Conservation (phyloP, 2,329 filamentous ascomycete species). For the Fusarium sp. region DNA sequence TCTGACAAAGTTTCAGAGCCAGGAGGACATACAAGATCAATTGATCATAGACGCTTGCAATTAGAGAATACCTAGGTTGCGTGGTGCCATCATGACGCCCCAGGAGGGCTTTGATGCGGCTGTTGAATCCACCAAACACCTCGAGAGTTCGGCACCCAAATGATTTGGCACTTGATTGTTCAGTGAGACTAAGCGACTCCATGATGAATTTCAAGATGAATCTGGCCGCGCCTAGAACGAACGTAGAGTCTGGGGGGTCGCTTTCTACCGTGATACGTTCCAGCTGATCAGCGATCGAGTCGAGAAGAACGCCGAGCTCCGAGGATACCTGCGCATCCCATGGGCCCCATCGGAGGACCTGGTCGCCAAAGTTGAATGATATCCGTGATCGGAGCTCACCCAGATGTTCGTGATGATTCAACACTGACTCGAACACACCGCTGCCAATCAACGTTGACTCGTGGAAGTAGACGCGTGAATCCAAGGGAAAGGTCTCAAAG, state of each 20-base stretch:
- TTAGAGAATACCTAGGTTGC: constrained; percentile 10
- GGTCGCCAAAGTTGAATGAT: constrained; percentile 58
- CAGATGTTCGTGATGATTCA: constrained; percentile 46
- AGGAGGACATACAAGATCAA: constrained; percentile 48
- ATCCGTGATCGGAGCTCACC: constrained; percentile 45
- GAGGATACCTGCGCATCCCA: constrained; percentile 68
- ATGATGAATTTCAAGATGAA: constrained; percentile 61
- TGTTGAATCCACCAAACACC: constrained; percentile 52
- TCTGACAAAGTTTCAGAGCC: constrained; percentile 55
- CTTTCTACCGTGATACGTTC: constrained; percentile 23
- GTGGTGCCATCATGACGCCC: background rate
- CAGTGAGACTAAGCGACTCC: constrained; percentile 52
- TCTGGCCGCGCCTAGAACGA: constrained; percentile 46
- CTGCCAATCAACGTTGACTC: constrained; percentile 65
- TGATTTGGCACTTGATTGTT: constrained; percentile 47
- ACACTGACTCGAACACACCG: constrained; percentile 56
- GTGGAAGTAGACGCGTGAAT: constrained; percentile 65
- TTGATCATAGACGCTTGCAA: constrained; percentile 44
- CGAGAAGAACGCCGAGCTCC: constrained; percentile 67
- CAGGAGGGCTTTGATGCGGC: constrained; percentile 41
- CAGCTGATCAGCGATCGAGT: constrained; percentile 62
- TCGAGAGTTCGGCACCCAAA: constrained; percentile 57
- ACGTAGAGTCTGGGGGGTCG: constrained; percentile 18
- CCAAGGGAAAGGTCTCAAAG: constrained; percentile 68
- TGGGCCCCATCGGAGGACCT: constrained; percentile 60